These are phyloP conservation scores for Diaporthe sp. DNA, from an alignment of 2,329 filamentous ascomycete species.

Conservation along the genomic window DNA sequence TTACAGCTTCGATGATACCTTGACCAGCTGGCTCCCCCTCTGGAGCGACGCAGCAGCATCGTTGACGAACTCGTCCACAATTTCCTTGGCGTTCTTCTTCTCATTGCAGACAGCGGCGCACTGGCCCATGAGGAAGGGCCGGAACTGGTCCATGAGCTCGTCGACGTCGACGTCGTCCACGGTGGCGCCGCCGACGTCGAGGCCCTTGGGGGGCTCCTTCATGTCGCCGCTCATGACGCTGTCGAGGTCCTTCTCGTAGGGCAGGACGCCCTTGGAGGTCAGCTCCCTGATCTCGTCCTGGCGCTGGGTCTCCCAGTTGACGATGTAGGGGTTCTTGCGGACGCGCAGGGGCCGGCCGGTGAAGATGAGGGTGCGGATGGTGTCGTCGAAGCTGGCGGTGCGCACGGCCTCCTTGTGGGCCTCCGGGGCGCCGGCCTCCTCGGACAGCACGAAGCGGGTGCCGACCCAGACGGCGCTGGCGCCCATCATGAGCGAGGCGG, in stretches of 20 bases:
- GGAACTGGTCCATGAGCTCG: conserved; percentile 90
- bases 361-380: conserved; percentile 97
- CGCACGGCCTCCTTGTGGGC: conserved; percentile 95
- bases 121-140: conserved; percentile 97
- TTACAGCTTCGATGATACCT: conserved; percentile 76
- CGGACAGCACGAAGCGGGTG: conserved; percentile 92
- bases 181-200: conserved; percentile 75
- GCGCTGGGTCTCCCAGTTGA: conserved; percentile 96
- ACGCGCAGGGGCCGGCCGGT: conserved; percentile 96
- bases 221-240: conserved; percentile 77
- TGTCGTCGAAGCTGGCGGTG: conserved; percentile 94
- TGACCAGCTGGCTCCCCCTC: conserved; percentile 75
- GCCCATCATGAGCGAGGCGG: conserved; percentile 92
- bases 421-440: conserved; percentile 94
- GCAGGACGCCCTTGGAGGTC: conserved; percentile 89
- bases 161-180: conserved; percentile 79
- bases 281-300: conserved; percentile 91
- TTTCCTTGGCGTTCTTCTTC: conserved; percentile 89
- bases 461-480: conserved; percentile 96
- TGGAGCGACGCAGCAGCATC: conserved; percentile 82
- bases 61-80: conserved; percentile 93
- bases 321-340: conserved; percentile 92
- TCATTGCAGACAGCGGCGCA: conserved; percentile 94
- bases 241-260: conserved; percentile 95
- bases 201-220: conserved; percentile 74